These are phyloP conservation scores for Fusarium algeriense DNA, from an alignment of 2,329 filamentous ascomycete genomes.

Conservation along the genomic window DNA sequence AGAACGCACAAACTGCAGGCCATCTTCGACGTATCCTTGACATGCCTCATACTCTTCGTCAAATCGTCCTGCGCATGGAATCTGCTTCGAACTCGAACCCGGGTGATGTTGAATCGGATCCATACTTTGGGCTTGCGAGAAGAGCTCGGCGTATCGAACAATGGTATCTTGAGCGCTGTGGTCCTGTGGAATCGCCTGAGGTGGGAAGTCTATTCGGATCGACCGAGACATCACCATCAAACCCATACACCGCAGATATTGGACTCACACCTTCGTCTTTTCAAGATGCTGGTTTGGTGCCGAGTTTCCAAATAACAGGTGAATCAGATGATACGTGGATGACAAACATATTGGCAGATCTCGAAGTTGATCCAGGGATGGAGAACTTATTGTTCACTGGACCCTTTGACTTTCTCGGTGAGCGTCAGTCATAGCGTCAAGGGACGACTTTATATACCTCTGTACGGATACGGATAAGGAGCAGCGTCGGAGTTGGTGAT, in stretches of 20 bases:
- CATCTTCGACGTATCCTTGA: slow-evolving; percentile 50
- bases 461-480: slow-evolving; percentile 29
- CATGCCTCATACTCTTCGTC: slow-evolving; percentile 47
- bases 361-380: slow-evolving; percentile 36
- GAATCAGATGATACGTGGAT: slow-evolving; percentile 35
- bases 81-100: slow-evolving; percentile 29
- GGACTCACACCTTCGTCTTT: slow-evolving; percentile 21
- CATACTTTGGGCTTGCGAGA: slow-evolving; percentile 44
- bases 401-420: slow-evolving; percentile 39
- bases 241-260: slow-evolving; percentile 19
- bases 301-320: slow-evolving; percentile 31
- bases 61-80: slow-evolving; percentile 48
- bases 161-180: slow-evolving; percentile 39
- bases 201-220: slow-evolving; percentile 33
- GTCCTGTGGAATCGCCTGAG: slow-evolving; percentile 31
- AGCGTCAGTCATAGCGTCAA: slow-evolving; percentile 4
- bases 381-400: slow-evolving; percentile 39
- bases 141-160: slow-evolving; percentile 39
- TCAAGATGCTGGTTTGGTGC: slow-evolving; percentile 15
- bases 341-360: slow-evolving; percentile 30
- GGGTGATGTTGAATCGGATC: slow-evolving; percentile 32
- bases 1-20: slow-evolving; percentile 41
- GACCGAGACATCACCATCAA: slow-evolving; percentile 24
- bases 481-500: slow-evolving; percentile 26
- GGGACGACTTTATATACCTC: slow-evolving; percentile 6